Percentiles rank a stretch among this genome's conserved stretches.
These are phyloP conservation scores for Afroboletus lepidellus DNA, from an alignment of 1,284 basidiomycete genomes.

Conservation along the genomic window DNA sequence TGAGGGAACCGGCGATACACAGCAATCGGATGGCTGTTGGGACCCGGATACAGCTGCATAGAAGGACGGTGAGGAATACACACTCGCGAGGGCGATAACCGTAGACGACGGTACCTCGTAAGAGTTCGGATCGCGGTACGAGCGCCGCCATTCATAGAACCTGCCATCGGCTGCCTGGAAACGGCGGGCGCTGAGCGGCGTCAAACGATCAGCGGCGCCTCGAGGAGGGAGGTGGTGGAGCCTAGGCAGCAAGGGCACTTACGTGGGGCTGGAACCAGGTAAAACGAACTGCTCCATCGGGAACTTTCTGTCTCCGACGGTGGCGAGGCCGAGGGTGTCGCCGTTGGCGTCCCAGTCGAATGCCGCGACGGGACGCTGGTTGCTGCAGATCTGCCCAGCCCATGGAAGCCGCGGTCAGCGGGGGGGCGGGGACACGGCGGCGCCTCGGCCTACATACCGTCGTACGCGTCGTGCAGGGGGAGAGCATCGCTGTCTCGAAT, in stretches of 20 bases:
- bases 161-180: constrained; percentile 54
- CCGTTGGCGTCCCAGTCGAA: constrained; percentile 59
- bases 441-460: constrained; percentile 46
- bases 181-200: constrained; percentile 48
- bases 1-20: constrained; percentile 53
- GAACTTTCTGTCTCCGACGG: constrained; percentile 51
- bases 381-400: constrained; percentile 41
- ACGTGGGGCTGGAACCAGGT: constrained; percentile 51
- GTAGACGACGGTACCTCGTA: constrained; percentile 51
- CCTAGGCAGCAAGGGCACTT: neutral
- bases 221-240: neutral
- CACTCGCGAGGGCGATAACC: neutral
- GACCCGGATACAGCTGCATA: constrained; percentile 46
- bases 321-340: constrained; percentile 55
- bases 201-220: constrained; percentile 14
- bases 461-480: constrained; percentile 41
- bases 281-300: constrained; percentile 64
- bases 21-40: constrained; percentile 48
- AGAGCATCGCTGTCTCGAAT: constrained; percentile 52
- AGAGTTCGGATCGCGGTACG: constrained; percentile 41
- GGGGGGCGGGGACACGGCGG: no score
- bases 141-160: constrained; percentile 62
- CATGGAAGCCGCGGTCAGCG: neutral
- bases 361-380: constrained; percentile 53
- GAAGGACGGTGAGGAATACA: constrained; percentile 1